These are phyloP conservation scores for Candida xiaguanensis DNA, from an alignment of 805 yeast genomes.

Conservation along the genomic window DNA sequence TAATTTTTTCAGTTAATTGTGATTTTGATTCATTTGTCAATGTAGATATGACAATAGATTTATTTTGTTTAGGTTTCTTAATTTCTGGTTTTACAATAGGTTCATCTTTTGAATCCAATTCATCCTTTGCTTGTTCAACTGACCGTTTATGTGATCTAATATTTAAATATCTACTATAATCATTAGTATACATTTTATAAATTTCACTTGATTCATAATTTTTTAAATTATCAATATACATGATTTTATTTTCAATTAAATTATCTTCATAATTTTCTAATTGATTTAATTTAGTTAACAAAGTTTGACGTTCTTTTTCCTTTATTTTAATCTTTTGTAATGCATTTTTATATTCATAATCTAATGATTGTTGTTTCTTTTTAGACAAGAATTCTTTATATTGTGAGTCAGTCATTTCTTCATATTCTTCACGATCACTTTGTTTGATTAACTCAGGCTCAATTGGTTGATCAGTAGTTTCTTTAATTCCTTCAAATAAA, in stretches of 20 bases:
- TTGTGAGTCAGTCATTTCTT: conserved; percentile 26
- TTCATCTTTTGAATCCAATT: conserved; percentile 24
- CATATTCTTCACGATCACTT: conserved; percentile 17
- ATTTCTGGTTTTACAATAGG: conserved; percentile 1
- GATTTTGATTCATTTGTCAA: conserved; percentile 14
- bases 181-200: conserved; percentile 30
- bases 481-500: conserved; percentile 38
- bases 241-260: conserved; percentile 35
- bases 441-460: conserved; percentile 2
- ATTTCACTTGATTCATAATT: not conserved
- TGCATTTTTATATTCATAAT: conserved; percentile 16
- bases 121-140: conserved; percentile 42
- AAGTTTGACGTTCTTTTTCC: conserved; percentile 13
- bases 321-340: conserved; percentile 13
- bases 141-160: conserved; percentile 30
- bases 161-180: conserved; percentile 43
- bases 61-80: conserved; percentile 2
- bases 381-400: conserved; percentile 19
- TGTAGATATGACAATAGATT: conserved; percentile 6
- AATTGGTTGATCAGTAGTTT: conserved; percentile 17
- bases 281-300: conserved; percentile 18
- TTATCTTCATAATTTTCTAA: conserved; percentile 32
- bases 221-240: conserved; percentile 27
- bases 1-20: conserved; percentile 32
- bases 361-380: conserved; percentile 22